Evolutionary conservation across 805 yeast species (phyloP).

Genomic region (Lipomyces spencermartinsiae): DNA sequence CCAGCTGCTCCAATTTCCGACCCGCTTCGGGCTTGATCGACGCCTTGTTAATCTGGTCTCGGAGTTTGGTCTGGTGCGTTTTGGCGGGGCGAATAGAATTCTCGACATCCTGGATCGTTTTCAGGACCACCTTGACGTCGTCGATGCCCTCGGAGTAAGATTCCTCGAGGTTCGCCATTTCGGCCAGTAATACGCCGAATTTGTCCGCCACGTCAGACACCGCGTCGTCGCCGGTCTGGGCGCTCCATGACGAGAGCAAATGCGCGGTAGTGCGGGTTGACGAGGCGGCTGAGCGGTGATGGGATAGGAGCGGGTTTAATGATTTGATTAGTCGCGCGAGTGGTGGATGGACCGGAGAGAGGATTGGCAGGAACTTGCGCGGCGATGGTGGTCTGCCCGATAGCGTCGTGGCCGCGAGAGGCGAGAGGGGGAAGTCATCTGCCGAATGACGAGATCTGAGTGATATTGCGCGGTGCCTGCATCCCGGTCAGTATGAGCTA

Average conservation of each 20-base stretch:
- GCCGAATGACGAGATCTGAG: constrained; percentile 23
- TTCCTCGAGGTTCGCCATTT: constrained; percentile 85
- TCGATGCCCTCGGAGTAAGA: constrained; percentile 86
- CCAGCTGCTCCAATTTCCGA: constrained; percentile 77
- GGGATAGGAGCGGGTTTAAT: constrained; percentile 12
- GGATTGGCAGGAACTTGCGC: constrained; percentile 7
- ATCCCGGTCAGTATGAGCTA: not conserved
- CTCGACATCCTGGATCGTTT: constrained; percentile 82
- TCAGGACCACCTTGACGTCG: constrained; percentile 82
- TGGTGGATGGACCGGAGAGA: not conserved
- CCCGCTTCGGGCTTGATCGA: not conserved
- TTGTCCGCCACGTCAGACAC: constrained; percentile 84
- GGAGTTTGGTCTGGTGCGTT: constrained; percentile 79
- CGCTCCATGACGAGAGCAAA: constrained; percentile 74
- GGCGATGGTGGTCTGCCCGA: constrained; percentile 2
- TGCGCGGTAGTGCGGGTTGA: constrained; percentile 26
- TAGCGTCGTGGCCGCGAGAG: not conserved
- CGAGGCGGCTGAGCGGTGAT: constrained; percentile 19
- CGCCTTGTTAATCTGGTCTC: constrained; percentile 72
- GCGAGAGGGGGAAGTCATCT: constrained; percentile 24
- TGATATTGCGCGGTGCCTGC: constrained; percentile 28
- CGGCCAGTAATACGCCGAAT: constrained; percentile 80
- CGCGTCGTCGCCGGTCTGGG: constrained; percentile 80
- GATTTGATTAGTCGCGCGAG: constrained; percentile 29
- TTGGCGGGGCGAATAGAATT: constrained; percentile 87